Evolutionary conservation across 2,329 filamentous ascomycete genomes (phyloP).

Genomic region (Phialophora verrucosa): DNA sequence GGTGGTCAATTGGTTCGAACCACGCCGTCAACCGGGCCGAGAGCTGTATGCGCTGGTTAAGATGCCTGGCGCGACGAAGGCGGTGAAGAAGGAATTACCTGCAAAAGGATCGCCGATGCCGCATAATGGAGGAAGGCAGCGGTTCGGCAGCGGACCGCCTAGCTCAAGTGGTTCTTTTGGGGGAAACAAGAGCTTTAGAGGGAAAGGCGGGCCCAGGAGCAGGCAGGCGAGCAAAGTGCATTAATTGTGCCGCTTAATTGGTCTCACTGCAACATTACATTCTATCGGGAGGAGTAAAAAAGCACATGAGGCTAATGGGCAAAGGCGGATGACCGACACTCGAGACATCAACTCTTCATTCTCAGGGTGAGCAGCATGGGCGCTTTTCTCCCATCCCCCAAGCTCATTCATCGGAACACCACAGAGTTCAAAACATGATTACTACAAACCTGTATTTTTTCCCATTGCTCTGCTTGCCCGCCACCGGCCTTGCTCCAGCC

Average conservation of each 20-base stretch:
- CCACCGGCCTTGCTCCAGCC: background rate
- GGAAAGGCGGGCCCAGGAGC: constrained; percentile 21
- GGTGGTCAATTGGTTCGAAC: constrained; percentile 33
- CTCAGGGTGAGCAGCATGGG: background rate
- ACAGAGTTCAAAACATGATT: constrained; percentile 1
- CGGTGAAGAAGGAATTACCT: constrained; percentile 37
- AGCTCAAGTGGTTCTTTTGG: constrained; percentile 27
- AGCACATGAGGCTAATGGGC: background rate
- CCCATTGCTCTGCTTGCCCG: background rate
- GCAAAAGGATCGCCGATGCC: constrained; percentile 21
- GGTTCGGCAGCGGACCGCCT: constrained; percentile 24
- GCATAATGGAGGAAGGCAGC: constrained; percentile 25
- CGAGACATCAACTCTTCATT: background rate
- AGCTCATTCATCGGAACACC: background rate
- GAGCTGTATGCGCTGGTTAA: constrained; percentile 36
- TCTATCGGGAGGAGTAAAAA: background rate
- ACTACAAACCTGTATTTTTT: background rate
- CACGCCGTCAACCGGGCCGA: constrained; percentile 26
- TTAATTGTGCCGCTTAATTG: background rate
- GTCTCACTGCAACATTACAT: background rate
- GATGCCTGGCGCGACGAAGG: constrained; percentile 31
- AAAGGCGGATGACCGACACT: background rate
- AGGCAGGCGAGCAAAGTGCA: constrained; percentile 9
- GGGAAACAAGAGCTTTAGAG: constrained; percentile 20
- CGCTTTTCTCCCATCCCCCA: background rate